Percentiles rank a stretch among this genome's conserved stretches.
phyloP scores from a whole-genome alignment of 805 yeast genomes.

The Yamadazyma insecticola region DNA sequence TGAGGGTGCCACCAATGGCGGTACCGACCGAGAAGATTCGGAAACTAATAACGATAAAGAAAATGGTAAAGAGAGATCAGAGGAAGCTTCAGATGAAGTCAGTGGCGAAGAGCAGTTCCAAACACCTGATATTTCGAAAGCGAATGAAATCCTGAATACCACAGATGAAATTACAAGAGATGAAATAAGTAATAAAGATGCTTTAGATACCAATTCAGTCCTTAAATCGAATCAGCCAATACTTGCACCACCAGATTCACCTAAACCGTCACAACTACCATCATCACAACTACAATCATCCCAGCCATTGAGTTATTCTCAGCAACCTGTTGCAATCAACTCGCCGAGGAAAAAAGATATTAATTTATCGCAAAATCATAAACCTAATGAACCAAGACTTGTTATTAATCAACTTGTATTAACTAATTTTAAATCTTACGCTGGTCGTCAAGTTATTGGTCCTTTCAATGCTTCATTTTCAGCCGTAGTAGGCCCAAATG shows the following conservation, averaged over 20 bases:
- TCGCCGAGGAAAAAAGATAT: slow-evolving; percentile 5
- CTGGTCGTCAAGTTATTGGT: slow-evolving; percentile 88
- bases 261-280: background rate
- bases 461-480: slow-evolving; percentile 93
- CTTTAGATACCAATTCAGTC: background rate
- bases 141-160: slow-evolving; percentile 11
- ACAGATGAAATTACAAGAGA: slow-evolving; percentile 11
- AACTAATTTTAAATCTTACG: slow-evolving; percentile 90
- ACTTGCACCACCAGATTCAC: slow-evolving; percentile 1
- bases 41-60: slow-evolving; percentile 1
- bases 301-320: slow-evolving; percentile 6
- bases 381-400: slow-evolving; percentile 52
- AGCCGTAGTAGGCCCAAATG: slow-evolving; percentile 98
- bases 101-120: slow-evolving; percentile 3
- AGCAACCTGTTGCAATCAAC: slow-evolving; percentile 6
- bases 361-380: background rate
- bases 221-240: background rate
- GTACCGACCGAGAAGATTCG: slow-evolving; percentile 1
- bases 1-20: too few relatives aligned
- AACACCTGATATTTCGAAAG: slow-evolving; percentile 7
- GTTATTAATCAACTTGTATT: slow-evolving; percentile 73
- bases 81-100: slow-evolving; percentile 1
- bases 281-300: background rate
- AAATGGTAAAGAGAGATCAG: slow-evolving; percentile 1
- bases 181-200: background rate